phyloP scores from a whole-genome alignment of 2,329 filamentous ascomycete genomes.

The Fusarium brevicatenulatum region DNA sequence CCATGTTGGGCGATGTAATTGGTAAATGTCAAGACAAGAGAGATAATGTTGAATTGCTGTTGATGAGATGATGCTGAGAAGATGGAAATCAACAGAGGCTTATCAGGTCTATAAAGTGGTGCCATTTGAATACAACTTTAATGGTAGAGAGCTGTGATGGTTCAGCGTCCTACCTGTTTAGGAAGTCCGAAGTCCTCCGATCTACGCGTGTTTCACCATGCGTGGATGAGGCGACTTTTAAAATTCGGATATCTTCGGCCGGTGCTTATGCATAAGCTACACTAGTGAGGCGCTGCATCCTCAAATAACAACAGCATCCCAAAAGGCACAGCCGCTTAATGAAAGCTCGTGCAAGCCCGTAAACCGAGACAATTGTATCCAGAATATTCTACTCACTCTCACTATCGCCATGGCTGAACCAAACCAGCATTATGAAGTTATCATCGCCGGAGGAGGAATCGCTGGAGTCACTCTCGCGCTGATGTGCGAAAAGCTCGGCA shows the following conservation, averaged over 20 bases:
- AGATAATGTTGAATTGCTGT: not conserved
- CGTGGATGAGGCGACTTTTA: not conserved
- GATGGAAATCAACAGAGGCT: not conserved
- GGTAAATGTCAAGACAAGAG: not conserved
- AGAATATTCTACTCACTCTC: too few species aligned
- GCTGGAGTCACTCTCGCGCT: not conserved
- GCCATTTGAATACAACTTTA: not conserved
- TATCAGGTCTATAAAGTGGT: not conserved
- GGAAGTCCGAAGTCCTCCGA: not conserved
- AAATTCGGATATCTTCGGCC: conserved; percentile 3
- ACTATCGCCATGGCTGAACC: not conserved
- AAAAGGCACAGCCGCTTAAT: not conserved
- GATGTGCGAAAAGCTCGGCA: not conserved
- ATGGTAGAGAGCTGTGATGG: not conserved
- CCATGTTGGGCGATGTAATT: not conserved
- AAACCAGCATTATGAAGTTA: not conserved
- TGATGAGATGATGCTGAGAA: not conserved
- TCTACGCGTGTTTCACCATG: not conserved
- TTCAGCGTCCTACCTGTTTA: not conserved
- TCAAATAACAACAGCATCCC: not conserved
- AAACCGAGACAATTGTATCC: not conserved
- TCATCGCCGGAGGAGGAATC: not conserved
- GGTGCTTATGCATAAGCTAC: not conserved
- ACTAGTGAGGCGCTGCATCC: not conserved
- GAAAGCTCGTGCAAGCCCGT: not conserved